Base-by-base conservation (phyloP, 805 yeast genomes). In the Saturnispora halmiae region DNA sequence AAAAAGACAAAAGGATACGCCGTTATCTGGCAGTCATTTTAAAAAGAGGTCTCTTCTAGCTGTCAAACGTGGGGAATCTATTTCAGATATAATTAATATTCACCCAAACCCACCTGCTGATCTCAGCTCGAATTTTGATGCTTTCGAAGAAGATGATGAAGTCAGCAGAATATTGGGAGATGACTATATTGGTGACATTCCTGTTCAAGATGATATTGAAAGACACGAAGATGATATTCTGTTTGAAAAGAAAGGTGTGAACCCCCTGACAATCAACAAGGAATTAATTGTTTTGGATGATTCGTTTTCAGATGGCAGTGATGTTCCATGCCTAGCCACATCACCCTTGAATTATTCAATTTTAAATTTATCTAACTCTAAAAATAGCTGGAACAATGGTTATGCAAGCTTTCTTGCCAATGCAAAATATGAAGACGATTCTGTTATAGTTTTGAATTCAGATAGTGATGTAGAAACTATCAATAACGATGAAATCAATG, bases 101-200 rank as follows among this genome's bases (percentile, higher is more conserved):
- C 24, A 27, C 3, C 26, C 7, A n/a, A 9, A 28, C 2, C 22
- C 36, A 11, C 37, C 41, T 6, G 24, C 14, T 14, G 35, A 21
- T 20, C 15, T 18, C 4, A 22, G 29, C 24, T 19, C 40, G 7
- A 34, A 31, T 2, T 33, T 22, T 31, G 44, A 38, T 11, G 31
- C 42, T 2, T 35, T 46, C n/a, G 36, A 32, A 16, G 45, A 45
- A 20, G 48, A 46, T 37, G 41, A 30, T 1, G 48, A 46, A 25
- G 35, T 46, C 11, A 43, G 46, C n/a, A 38, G 42, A 19, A 35
- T 46, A 19, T 25, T 46, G 13, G 42, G 34, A 19, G 33, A 36
- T 16, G 38, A 42, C 11, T 43, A 46, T n/a, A 31, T 40, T 22
- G 46, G 44, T 7, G 32, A 32, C 6, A 26, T 35, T 15, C 26